Evolutionary conservation across 305 asterid genomes (phyloP).

Genomic region (Fraxinus nigra): DNA sequence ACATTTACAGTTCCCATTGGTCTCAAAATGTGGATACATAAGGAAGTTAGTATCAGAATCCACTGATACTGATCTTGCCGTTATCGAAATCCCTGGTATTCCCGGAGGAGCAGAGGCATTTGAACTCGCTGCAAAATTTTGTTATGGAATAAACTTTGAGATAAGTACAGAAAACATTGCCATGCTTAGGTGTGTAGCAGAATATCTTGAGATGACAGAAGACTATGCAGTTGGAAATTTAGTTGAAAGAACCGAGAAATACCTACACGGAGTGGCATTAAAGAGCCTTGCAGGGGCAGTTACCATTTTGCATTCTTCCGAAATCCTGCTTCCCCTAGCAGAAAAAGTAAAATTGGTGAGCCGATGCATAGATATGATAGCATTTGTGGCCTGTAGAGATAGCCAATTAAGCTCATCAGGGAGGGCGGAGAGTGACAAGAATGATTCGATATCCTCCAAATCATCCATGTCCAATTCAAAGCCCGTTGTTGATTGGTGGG

Average conservation of each 20-base stretch:
- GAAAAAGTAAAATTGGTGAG: slow-evolving; percentile 68
- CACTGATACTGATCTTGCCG: slow-evolving; percentile 38
- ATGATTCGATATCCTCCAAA: slow-evolving; percentile 25
- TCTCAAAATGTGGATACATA: slow-evolving; percentile 77
- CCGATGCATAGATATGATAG: slow-evolving; percentile 65
- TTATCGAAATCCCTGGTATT: slow-evolving; percentile 51
- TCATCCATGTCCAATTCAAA: slow-evolving; percentile 25
- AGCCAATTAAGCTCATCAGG: slow-evolving; percentile 40
- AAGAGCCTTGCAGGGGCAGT: slow-evolving; percentile 75
- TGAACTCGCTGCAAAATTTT: slow-evolving; percentile 81
- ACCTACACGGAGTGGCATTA: slow-evolving; percentile 62
- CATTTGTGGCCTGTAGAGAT: slow-evolving; percentile 61
- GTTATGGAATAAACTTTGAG: slow-evolving; percentile 87
- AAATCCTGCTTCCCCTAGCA: slow-evolving; percentile 60
- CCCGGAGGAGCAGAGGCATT: slow-evolving; percentile 90
- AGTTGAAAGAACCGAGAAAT: slow-evolving; percentile 64
- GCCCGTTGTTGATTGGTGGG: slow-evolving; percentile 76
- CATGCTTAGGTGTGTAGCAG: slow-evolving; percentile 67
- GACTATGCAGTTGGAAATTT: slow-evolving; percentile 64
- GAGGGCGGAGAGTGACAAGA: slow-evolving; percentile 27
- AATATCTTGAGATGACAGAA: slow-evolving; percentile 84
- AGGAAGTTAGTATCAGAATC: slow-evolving; percentile 58
- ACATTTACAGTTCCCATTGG: slow-evolving; percentile 71
- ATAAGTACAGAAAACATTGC: slow-evolving; percentile 67
- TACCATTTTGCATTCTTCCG: slow-evolving; percentile 55